Conservation (phyloP, 805 yeast species). For the Metschnikowia continentalis region DNA sequence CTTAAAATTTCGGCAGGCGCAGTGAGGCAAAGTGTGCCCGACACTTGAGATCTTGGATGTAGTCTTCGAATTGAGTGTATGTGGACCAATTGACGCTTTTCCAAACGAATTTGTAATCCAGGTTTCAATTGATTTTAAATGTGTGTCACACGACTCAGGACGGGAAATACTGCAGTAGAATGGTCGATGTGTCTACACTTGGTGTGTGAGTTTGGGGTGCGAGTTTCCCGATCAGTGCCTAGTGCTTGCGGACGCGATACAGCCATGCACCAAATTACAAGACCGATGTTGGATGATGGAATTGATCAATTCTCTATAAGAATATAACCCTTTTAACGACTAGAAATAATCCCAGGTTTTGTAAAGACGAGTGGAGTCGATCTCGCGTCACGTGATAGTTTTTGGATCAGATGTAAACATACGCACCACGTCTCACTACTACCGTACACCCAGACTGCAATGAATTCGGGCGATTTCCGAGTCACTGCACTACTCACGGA, state of each 20-base stretch:
- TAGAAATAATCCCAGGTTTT: neutral
- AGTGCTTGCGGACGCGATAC: neutral
- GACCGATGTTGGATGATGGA: neutral
- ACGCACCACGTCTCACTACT: neutral
- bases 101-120: neutral
- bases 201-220: neutral
- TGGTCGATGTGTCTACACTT: neutral
- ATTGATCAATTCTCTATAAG: neutral
- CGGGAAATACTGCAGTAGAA: neutral
- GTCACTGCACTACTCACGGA: conserved; percentile 60
- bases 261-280: neutral
- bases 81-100: neutral
- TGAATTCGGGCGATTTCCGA: conserved; percentile 25
- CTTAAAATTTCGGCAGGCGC: neutral
- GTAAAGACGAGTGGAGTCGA: neutral
- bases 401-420: neutral
- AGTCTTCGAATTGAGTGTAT: neutral
- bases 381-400: neutral
- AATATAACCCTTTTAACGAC: neutral
- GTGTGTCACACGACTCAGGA: neutral
- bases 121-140: neutral
- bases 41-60: neutral
- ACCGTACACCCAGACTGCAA: conserved; percentile 2
- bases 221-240: neutral
- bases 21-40: neutral